Evolutionary conservation across 2,329 filamentous ascomycete genomes (phyloP), one percentile per base, ranked within the genome.

Genomic region (Sclerotinia minor): DNA sequence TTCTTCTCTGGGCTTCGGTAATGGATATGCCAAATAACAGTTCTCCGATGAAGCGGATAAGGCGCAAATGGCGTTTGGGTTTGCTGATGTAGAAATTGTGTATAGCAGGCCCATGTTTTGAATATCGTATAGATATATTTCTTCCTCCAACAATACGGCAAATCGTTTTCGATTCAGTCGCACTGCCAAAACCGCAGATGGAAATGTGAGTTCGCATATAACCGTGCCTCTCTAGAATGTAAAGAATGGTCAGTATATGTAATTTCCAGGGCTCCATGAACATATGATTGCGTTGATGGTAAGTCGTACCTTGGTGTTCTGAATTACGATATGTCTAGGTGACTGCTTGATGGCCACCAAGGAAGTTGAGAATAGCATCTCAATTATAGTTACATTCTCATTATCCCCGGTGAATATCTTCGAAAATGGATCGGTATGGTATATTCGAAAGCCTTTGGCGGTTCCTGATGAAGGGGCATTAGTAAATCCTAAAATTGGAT

Each of bases 291-390:
- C n/a, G 3, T 53, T 44, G 44, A n/a, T 54, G 35, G 41, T 15
- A 50, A 35, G 11, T n/a, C 59, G 24, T 80, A 93, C 92, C 86
- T 97, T 98, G 47, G 95, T 99, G 79, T 99, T 99, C 76, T 96
- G 94, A 76, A 99, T 98, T 73, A 96, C 92, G 66, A 99, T 83
- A 69, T 96, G 91, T 67, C 95, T 87, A 6, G 95, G 95, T 26
- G 95, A 97, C 53, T 97, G 84, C 71, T 97, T 94, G 66, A 98
- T 85, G 65, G 95, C 95, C 68, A 99, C 94, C 47, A 99, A 87
- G 2, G 95, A 98, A 44, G 95, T 98, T 44, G 94, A 97, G 80
- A 99, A 99, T 72, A 99, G 88, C 94, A 98, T 98, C 82, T 99
- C 95, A 75, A 98, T 90, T 72, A 97, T 93, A 58, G 93, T 91